These are phyloP conservation scores for Cladosporium sphaerospermum DNA, from an alignment of 2,329 filamentous ascomycete species.

Conservation along the genomic window DNA sequence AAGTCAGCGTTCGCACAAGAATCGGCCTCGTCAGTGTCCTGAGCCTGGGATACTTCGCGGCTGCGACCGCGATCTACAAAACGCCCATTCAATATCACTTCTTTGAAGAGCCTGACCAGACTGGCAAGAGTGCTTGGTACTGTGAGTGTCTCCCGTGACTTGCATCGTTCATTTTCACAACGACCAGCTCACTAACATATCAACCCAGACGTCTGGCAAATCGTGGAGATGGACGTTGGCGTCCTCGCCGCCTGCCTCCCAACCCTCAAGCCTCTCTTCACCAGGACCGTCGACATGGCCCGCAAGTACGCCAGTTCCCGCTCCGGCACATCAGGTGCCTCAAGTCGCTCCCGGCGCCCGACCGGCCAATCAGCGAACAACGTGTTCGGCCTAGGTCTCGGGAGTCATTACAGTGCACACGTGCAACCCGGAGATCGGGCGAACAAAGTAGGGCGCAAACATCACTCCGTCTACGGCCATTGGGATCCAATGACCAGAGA, in stretches of 20 bases:
- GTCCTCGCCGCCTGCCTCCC: slow-evolving; percentile 14
- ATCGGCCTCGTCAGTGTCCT: slow-evolving; percentile 4
- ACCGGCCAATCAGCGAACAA: not conserved
- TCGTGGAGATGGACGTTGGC: slow-evolving; percentile 11
- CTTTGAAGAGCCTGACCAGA: not conserved
- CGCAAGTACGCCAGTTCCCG: not conserved
- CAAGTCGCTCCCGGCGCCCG: not conserved
- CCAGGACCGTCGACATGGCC: not conserved
- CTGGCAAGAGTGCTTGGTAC: slow-evolving; percentile 8
- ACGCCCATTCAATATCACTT: slow-evolving; percentile 9
- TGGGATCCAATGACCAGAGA: not conserved
- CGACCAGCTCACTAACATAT: not conserved
- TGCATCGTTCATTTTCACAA: not conserved
- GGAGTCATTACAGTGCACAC: not conserved
- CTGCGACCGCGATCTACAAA: slow-evolving; percentile 9
- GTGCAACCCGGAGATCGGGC: not conserved
- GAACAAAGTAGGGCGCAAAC: not conserved
- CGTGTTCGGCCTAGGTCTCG: not conserved
- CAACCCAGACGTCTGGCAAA: slow-evolving; percentile 10
- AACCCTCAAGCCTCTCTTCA: slow-evolving; percentile 13
- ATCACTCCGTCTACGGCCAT: not conserved
- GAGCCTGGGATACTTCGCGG: slow-evolving; percentile 3
- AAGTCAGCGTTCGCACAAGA: not conserved
- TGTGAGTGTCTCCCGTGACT: not conserved
- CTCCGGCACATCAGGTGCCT: not conserved